Evolutionary conservation across 2,329 filamentous ascomycete genomes (phyloP).

Genomic region (Trichoderma asperellum): DNA sequence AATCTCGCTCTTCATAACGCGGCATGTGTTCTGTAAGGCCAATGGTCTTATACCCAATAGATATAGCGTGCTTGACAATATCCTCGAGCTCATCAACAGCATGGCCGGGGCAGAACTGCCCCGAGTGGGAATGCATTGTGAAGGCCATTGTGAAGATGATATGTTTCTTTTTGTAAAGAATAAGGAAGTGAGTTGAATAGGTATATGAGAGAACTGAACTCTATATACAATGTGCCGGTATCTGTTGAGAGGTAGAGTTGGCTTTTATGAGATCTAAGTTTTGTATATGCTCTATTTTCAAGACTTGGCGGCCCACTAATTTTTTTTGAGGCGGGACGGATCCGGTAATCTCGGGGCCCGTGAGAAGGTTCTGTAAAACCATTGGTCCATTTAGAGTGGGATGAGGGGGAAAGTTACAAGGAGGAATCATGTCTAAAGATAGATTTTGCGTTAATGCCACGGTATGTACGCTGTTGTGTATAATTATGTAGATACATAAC

Average conservation of each 20-base stretch:
- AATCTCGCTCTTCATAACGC: constrained; percentile 69
- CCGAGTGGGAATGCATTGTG: constrained; percentile 97
- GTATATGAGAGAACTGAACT: background rate
- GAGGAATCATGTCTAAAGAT: background rate
- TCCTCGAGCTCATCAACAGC: constrained; percentile 84
- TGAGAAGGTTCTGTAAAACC: constrained; percentile 4
- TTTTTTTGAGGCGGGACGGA: background rate
- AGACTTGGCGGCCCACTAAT: background rate
- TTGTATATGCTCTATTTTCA: constrained; percentile 7
- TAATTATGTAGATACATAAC: background rate
- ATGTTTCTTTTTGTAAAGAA: too few relatives aligned
- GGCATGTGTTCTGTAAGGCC: constrained; percentile 96
- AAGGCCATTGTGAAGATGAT: constrained; percentile 72
- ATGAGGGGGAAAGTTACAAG: background rate
- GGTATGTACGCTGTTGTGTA: background rate
- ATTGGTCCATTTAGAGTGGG: background rate
- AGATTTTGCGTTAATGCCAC: background rate
- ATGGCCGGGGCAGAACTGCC: constrained; percentile 92
- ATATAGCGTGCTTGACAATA: constrained; percentile 77
- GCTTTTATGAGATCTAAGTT: background rate
- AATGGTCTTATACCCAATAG: constrained; percentile 78
- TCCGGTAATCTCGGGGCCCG: constrained; percentile 12
- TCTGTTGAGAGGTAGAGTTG: background rate
- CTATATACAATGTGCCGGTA: background rate
- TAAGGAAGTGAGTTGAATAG: background rate